Evolutionary conservation across 2,329 filamentous ascomycete genomes (phyloP), one percentile per base, ranked within the genome.

Genomic region (Dichotomopilus funicola): DNA sequence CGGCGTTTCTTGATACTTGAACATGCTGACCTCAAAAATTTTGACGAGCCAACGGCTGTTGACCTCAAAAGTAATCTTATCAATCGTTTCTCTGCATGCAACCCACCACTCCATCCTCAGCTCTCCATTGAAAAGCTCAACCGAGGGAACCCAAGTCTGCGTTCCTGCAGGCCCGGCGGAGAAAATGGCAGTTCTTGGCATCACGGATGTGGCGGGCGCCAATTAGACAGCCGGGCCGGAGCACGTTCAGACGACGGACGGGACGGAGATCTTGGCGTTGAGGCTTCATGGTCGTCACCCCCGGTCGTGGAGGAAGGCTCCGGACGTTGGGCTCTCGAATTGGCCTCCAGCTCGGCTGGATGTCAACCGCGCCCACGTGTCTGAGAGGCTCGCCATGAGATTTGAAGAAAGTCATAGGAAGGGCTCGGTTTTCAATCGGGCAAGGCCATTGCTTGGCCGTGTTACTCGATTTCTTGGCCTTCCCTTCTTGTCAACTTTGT

Each of bases 161-260:
- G 55, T 60, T 56, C 53, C 55, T 58, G 58, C 55, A 54, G 34
- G 34, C 37, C 37, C n/a, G 35, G 38, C 12, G 11, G n/a, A 27
- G 19, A 27, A 27, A 27, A 27, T 27, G 19, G 19, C 37, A 46
- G 34, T 19, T 36, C 49, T 51, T 53, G 49, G 54, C 57, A 37
- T 7, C 48, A 27, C 48, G 33, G 37, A 31, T 46, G 40, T 52
- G 43, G 41, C 50, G 45, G 45, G 59, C 55, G 54, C 61, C 61
- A 62, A 62, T 62, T 58, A 62, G 49, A 51, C 31, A 45, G 19
- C 37, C 35, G 40, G 48, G 49, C 55, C 37, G 10, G 35, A 52
- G 50, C 61, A 62, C 61, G 61, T 61, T 62, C 42, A 34, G 37
- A 27, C 8, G n/a, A 31, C 38, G 27, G 11, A 8, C 37, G 34